Evolutionary conservation across 352 stramenopile genomes (phyloP).

Genomic region (Pythium aristosporum): DNA sequence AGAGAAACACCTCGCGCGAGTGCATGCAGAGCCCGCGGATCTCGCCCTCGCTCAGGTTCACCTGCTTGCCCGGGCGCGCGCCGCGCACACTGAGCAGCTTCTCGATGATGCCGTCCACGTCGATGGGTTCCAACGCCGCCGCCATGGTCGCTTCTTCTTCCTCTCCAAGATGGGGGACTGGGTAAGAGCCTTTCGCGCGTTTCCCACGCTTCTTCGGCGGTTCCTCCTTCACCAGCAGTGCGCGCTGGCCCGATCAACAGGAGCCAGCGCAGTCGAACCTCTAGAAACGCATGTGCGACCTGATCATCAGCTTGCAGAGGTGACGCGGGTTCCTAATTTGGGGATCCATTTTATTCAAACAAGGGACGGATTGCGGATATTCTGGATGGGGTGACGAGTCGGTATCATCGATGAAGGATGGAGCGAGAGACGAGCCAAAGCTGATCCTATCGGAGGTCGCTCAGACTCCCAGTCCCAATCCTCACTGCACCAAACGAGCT

Average conservation of each 20-base stretch:
- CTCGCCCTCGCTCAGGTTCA: conserved; percentile 90
- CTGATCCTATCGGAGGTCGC: not conserved
- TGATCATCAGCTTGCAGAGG: not conserved
- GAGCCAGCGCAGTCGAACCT: conserved; percentile 10
- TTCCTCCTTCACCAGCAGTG: conserved; percentile 33
- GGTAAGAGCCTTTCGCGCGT: conserved; percentile 81
- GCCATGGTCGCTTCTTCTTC: not conserved
- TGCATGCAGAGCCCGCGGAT: conserved; percentile 94
- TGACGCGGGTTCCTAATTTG: not conserved
- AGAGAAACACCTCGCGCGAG: conserved; percentile 64
- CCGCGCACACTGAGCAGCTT: conserved; percentile 90
- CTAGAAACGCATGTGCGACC: conserved; percentile 4
- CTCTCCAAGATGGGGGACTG: conserved; percentile 88
- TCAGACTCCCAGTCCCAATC: not conserved
- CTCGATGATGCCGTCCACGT: conserved; percentile 88
- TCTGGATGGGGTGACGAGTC: not conserved
- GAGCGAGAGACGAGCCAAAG: not conserved
- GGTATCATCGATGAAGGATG: not conserved
- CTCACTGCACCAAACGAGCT: not conserved
- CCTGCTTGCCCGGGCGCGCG: conserved; percentile 81
- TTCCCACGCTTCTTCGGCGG: conserved; percentile 34
- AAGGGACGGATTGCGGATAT: conserved; percentile 2
- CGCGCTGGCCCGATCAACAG: conserved; percentile 32
- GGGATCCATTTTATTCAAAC: conserved; percentile 3
- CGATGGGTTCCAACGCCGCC: conserved; percentile 61